Percentiles rank a stretch among this genome's conserved stretches.
phyloP scores from a whole-genome alignment of 2,329 filamentous ascomycete species.

The Epichloe glyceriae region DNA sequence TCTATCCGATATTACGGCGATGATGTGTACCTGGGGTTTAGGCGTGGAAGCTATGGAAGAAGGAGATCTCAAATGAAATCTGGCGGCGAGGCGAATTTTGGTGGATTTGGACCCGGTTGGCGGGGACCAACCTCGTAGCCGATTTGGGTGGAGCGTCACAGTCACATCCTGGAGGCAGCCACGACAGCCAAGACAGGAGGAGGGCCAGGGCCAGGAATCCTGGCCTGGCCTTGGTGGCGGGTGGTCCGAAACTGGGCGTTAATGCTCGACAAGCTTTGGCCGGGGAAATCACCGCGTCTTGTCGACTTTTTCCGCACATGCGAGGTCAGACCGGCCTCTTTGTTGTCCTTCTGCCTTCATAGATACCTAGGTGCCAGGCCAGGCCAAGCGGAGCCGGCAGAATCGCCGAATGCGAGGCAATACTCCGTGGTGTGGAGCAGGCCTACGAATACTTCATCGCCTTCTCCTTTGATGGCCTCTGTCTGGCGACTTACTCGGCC shows the following conservation, averaged over 20 bases:
- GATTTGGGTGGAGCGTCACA: conserved; percentile 4
- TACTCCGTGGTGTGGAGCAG: background rate
- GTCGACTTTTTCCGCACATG: background rate
- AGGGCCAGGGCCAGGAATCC: conserved; percentile 1
- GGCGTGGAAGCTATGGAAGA: background rate
- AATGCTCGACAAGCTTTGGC: background rate
- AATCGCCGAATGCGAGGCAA: background rate
- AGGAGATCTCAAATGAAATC: background rate
- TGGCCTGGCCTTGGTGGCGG: background rate
- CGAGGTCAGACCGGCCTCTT: background rate
- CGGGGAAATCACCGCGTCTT: background rate
- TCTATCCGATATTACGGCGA: background rate
- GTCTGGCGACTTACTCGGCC: background rate
- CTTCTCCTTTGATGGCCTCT: background rate
- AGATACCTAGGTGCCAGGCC: background rate
- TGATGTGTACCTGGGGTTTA: background rate
- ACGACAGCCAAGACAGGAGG: background rate
- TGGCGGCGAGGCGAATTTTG: background rate
- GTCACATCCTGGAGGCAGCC: background rate
- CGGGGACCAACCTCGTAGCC: background rate
- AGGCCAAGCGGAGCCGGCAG: background rate
- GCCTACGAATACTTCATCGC: background rate
- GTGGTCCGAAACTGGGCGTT: background rate
- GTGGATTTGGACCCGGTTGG: background rate
- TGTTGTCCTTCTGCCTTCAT: background rate